Evolutionary conservation across 2,329 filamentous ascomycete species (phyloP), one percentile per base, ranked within the genome.

Genomic region (Epichloe bromicola): DNA sequence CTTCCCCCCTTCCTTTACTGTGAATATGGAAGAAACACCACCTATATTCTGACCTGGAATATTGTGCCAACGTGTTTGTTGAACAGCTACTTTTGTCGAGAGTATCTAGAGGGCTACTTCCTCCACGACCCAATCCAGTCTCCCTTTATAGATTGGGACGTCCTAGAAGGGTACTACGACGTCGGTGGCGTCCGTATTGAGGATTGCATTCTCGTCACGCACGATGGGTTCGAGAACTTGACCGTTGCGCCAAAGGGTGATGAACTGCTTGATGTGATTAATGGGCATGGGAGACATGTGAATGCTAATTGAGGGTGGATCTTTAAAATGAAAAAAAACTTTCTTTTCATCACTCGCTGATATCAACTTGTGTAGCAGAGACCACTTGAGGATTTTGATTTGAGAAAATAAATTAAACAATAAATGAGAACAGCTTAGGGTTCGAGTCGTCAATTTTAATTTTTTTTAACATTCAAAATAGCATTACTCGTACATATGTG

Each of bases 121-220:
- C 73, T 85, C 58, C 72, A 75, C 48, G 73, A 78, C 53, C 68
- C 74, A 2, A 68, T 71, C 51, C 80, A 85, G 62, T 71, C 74
- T 39, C 73, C 74, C 53, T 86, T 78, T 59, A 83, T 93, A 60
- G 76, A 90, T 65, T 70, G 71, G 57, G 71, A 74, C 5, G 75
- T 83, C 5, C 67, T 93, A 46, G 79, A 82, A 54, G 71, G 70
- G 55, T 91, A 85, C 65, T 91, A 86, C 72, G 71, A 69, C 26
- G 83, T 97, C 1, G 93, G 91, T 15, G 93, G 93, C 36, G 88
- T 95, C 26, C 79, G 93, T 45, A 94, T 97, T 54, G 93, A 98
- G 70, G 89, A 97, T 62, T 87, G 91, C 64, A 77, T 97, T 39
- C 73, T 93, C 20, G 82, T 97, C 46, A 93, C 85, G 1, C 74